A percentile compares a stretch with the other conserved stretches of the same genome.
These are phyloP conservation scores for Mycosphaerella sp. DNA, from an alignment of 2,329 filamentous ascomycete genomes.

Conservation along the genomic window DNA sequence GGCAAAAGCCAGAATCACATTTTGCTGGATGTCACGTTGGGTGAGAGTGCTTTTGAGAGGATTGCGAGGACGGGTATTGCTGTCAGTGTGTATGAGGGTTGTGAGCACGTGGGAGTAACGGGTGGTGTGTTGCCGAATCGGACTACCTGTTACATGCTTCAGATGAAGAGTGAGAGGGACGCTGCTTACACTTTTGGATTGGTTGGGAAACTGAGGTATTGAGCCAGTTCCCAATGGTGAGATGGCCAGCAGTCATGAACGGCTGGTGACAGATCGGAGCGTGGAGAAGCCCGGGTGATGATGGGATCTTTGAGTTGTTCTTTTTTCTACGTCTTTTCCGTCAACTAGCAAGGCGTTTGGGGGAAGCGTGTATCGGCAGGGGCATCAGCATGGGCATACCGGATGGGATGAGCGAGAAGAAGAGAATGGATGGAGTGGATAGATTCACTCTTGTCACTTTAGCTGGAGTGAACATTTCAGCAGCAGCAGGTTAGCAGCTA, in stretches of 20 bases:
- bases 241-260: background rate
- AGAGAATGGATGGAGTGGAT: background rate
- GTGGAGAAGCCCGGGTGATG: background rate
- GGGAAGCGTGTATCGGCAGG: too few relatives aligned
- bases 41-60: conserved; percentile 76
- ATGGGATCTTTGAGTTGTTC: background rate
- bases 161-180: conserved; percentile 43
- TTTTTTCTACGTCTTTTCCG: background rate
- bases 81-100: conserved; percentile 73
- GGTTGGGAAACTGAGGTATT: conserved; percentile 47
- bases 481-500: background rate
- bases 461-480: too few relatives aligned
- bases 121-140: conserved; percentile 53
- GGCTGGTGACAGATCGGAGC: background rate
- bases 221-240: conserved; percentile 11
- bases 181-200: conserved; percentile 46
- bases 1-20: conserved; percentile 62
- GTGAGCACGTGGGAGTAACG: conserved; percentile 45
- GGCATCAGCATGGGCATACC: too few relatives aligned
- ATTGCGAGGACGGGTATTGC: conserved; percentile 82
- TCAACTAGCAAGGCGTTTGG: background rate
- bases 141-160: conserved; percentile 59
- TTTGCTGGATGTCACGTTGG: conserved; percentile 76
- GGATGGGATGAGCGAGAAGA: too few relatives aligned
- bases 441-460: background rate